A percentile compares a stretch with the other conserved stretches of the same genome.
These are phyloP conservation scores for Colletotrichum eleusines DNA, from an alignment of 2,329 filamentous ascomycete genomes.

Conservation along the genomic window DNA sequence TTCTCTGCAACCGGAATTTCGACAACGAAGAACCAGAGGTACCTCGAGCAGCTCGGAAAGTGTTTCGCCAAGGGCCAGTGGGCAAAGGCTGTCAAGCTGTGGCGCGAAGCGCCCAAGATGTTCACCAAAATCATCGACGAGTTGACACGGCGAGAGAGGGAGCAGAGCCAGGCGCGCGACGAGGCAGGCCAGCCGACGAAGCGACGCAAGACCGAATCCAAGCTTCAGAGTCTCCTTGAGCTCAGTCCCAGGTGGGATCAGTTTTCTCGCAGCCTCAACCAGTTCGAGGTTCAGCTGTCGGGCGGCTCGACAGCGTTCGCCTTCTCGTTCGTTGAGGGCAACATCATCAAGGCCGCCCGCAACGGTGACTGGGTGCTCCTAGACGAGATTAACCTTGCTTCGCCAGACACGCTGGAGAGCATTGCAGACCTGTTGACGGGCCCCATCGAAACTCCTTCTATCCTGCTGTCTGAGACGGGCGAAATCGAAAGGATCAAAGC, in stretches of 20 bases:
- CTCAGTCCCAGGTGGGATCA: conserved; percentile 79
- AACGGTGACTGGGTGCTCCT: conserved; percentile 98
- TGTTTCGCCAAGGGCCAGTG: conserved; percentile 86
- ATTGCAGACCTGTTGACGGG: conserved; percentile 89
- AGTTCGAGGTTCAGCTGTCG: conserved; percentile 84
- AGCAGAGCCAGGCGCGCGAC: conserved; percentile 52
- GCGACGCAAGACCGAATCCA: conserved; percentile 73
- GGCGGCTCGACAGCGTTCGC: conserved; percentile 82
- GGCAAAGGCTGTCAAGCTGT: conserved; percentile 86
- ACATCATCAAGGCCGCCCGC: conserved; percentile 93
- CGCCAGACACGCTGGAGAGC: conserved; percentile 93
- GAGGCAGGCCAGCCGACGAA: conserved; percentile 74
- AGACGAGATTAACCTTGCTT: conserved; percentile 97
- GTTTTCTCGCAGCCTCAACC: conserved; percentile 79
- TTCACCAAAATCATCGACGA: conserved; percentile 77
- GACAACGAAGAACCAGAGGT: conserved; percentile 86
- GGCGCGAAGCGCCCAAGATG: conserved; percentile 90
- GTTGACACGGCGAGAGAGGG: conserved; percentile 59
- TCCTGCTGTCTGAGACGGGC: conserved; percentile 92
- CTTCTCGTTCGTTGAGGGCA: conserved; percentile 96
- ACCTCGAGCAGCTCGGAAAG: conserved; percentile 84
- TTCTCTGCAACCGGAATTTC: conserved; percentile 90
- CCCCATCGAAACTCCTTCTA: conserved; percentile 78
- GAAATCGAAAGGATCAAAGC: conserved; percentile 91
- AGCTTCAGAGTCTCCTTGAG: conserved; percentile 71